Conservation (phyloP, 768 basidiomycete species). For the Rossbeevera mucosa region DNA sequence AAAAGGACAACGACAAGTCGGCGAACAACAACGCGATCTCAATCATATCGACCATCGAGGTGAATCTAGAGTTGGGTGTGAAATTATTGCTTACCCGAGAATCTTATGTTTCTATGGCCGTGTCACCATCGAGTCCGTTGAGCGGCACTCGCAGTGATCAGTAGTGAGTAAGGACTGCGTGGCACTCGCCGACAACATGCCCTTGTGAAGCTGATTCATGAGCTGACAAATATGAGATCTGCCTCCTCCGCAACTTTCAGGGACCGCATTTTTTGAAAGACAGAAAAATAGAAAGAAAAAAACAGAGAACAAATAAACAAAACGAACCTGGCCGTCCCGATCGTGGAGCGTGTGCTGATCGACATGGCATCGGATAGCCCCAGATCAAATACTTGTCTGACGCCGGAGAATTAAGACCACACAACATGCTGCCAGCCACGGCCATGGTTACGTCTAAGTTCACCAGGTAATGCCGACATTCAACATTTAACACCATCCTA, state of each 20-base stretch:
- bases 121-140: constrained; percentile 27
- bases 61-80: constrained; percentile 25
- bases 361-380: constrained; percentile 31
- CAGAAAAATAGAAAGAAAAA: constrained; percentile 1
- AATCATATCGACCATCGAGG: constrained; percentile 21
- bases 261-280: constrained; percentile 21
- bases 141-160: constrained; percentile 10
- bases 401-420: constrained; percentile 20
- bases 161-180: constrained; percentile 27
- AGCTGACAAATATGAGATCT: constrained; percentile 29
- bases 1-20: constrained; percentile 27
- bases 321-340: constrained; percentile 18
- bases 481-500: constrained; percentile 19
- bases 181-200: constrained; percentile 23
- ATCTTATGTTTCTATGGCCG: constrained; percentile 20
- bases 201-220: constrained; percentile 25
- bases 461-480: constrained; percentile 21
- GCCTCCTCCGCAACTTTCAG: constrained; percentile 18
- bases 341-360: constrained; percentile 29
- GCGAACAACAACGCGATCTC: constrained; percentile 20
- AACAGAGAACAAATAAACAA: constrained; percentile 4
- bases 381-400: constrained; percentile 24
- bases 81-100: constrained; percentile 23
- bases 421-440: constrained; percentile 21
- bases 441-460: constrained; percentile 30